Base-by-base conservation (phyloP, 1,139 yeast species). In the Groenewaldozyma auringiensis region DNA sequence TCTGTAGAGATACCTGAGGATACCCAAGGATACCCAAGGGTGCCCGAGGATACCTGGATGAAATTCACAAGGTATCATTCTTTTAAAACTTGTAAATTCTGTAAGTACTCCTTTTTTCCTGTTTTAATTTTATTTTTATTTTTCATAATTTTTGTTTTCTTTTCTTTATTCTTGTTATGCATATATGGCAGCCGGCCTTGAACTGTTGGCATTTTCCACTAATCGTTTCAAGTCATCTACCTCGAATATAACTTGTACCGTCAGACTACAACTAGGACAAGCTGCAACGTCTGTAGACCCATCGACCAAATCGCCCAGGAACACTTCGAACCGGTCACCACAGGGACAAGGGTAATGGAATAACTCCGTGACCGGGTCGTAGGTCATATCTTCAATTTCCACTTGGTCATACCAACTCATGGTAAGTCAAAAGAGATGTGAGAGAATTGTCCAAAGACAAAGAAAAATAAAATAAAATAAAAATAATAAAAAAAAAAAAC, bases 261-360 rank as follows among this genome's bases (percentile, higher is more conserved):
- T 88, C 47, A 92, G 70, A 33, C 96, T 86, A 66, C 99, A 92
- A 47, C 94, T 82, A 20, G 98, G 98, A 66, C 99, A 92, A 18
- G 89, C 94, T 0, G 98, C 99, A 42, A 88, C 80, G 52, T 87
- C 92, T 56, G 85, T 94, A n/a, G 64, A 62, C 3, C 96, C 98
- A 56, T 88, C 96, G 51, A 74, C 71, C 64, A 94, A 71, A 61
- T 94, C 98, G 57, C 83, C 94, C 45, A 92, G 72, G 31, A 79
- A 72, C 38, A 92, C 84, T 62, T 94, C 95, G 66, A 92, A 92
- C 59, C 81, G 73, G 65, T 94, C 99, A 25, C 98, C 98, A 66
- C 98, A 92, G 0, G 99, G 99, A 70, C 98, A 92, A 3, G 99
- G 99, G 58, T 89, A 92, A 49, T 87, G 84, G 66, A 89, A 87